Evolutionary conservation across 176 grass and related monocot species (phyloP), one percentile per base, ranked within the genome.

Genomic region (Phyllostachys edulis): DNA sequence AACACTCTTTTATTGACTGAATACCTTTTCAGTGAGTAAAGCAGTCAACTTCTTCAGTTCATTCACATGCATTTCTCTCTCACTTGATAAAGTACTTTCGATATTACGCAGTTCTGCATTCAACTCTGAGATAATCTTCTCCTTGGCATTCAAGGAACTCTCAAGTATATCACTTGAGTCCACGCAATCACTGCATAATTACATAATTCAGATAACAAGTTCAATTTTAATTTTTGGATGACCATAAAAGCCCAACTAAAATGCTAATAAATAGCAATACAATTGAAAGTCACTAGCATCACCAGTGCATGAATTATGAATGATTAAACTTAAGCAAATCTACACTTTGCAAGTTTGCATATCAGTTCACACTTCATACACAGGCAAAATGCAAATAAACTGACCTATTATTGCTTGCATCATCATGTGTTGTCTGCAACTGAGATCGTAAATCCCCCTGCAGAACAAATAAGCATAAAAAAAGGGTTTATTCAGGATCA

Each of bases 51-150:
- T 99, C 80, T 96, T 99, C 45, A 99, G 80, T 65, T 96, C 96
- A 72, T 96, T 90, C 38, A 99, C 61, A 69, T 99, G 93, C 74
- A 87, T 90, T 69, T 96, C 96, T 84, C 91, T 90, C 89, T 99
- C 96, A 67, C 52, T 90, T 81, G 91, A 94, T 81, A 99, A 90
- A 71, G 91, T 79, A 71, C 77, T 89, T 88, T 99, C 96, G 9
- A 96, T 88, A 73, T 91, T 99, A 73, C 94, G 93, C 88, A 99
- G 78, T 87, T 99, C 93, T 60, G 92, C 87, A 87, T 99, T 99
- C 80, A 99, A 96, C 54, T 99, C 96, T 6, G 96, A 94, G 65
- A 99, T 99, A 71, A 99, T 96, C 86, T 99, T 99, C 84, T 99
- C 96, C 84, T 99, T 99, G n/a, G 93, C 96, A 89, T 89, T 93